Conservation (phyloP, 148 eudicot species). For the Rhododendron ovatum region DNA sequence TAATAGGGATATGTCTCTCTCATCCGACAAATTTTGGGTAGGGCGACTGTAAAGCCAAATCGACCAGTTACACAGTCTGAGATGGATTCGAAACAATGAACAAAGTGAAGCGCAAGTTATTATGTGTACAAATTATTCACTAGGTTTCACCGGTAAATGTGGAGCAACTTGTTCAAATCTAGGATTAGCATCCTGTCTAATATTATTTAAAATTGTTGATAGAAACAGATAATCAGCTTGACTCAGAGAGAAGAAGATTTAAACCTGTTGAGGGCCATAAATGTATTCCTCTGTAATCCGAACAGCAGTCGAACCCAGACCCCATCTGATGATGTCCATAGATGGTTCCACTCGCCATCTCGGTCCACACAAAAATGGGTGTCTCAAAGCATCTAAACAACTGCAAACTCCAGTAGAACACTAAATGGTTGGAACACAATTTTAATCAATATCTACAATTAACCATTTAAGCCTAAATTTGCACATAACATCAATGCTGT, state of each 20-base stretch:
- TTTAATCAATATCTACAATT: neutral
- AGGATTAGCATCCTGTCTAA: neutral
- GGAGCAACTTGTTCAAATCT: neutral
- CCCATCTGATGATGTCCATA: constrained; percentile 90
- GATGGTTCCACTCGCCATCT: constrained; percentile 86
- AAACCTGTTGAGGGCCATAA: constrained; percentile 77
- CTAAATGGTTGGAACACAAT: neutral
- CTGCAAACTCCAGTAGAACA: constrained; percentile 31
- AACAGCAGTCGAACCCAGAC: constrained; percentile 91
- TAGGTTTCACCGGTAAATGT: neutral
- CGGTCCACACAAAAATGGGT: constrained; percentile 96
- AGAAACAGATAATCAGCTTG: neutral
- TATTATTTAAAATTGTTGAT: neutral
- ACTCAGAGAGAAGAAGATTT: neutral
- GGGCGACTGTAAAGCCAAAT: neutral
- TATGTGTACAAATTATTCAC: neutral
- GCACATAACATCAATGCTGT: neutral
- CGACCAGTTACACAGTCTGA: neutral
- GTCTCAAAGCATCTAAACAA: constrained; percentile 87
- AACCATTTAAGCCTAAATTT: neutral
- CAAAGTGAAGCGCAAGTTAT: neutral
- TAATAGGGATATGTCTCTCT: neutral
- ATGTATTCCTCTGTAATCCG: constrained; percentile 95
- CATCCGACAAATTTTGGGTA: neutral
- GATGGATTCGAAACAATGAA: neutral